These are phyloP conservation scores for Halteria grandinella DNA, from an alignment of 73 alveolate genomes.

Conservation along the genomic window DNA sequence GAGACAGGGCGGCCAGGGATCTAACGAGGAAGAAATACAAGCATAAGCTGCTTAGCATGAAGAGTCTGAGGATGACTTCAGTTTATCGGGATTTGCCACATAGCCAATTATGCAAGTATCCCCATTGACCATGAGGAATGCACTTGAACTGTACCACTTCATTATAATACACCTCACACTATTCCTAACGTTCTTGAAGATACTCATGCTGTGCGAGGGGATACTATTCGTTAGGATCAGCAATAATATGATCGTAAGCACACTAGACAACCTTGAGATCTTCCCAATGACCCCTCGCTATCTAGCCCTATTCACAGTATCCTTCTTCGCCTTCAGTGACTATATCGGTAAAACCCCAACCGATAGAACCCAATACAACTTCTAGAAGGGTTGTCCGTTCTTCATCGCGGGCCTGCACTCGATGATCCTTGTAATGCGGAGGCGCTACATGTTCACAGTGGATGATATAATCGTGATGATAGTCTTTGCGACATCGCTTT, in stretches of 20 bases:
- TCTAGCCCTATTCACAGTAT: slow-evolving; percentile 25
- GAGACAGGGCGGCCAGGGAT: too few relatives aligned
- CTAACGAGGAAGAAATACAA: too few relatives aligned
- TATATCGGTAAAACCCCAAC: slow-evolving; percentile 28
- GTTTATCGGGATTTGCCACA: too few relatives aligned
- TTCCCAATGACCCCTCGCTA: slow-evolving; percentile 40
- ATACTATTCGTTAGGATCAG: slow-evolving; percentile 30
- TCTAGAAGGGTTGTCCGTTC: slow-evolving; percentile 28
- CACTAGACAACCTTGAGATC: slow-evolving; percentile 38
- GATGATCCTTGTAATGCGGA: not conserved
- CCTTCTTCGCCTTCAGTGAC: slow-evolving; percentile 30
- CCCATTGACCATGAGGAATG: slow-evolving; percentile 20
- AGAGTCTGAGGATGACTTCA: too few relatives aligned
- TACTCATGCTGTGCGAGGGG: slow-evolving; percentile 12
- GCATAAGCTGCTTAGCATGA: too few relatives aligned
- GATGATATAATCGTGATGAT: slow-evolving; percentile 34
- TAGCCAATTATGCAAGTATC: too few relatives aligned
- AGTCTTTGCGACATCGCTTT: slow-evolving; percentile 20
- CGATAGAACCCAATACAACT: slow-evolving; percentile 28
- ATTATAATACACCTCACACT: slow-evolving; percentile 6
- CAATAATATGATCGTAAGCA: slow-evolving; percentile 1
- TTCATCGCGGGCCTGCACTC: slow-evolving; percentile 34
- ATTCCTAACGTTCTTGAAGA: slow-evolving; percentile 13
- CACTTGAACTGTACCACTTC: slow-evolving; percentile 40
- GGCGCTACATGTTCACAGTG: slow-evolving; percentile 13